phyloP scores from a whole-genome alignment of 305 asterid genomes.

The Fraxinus dipetala region DNA sequence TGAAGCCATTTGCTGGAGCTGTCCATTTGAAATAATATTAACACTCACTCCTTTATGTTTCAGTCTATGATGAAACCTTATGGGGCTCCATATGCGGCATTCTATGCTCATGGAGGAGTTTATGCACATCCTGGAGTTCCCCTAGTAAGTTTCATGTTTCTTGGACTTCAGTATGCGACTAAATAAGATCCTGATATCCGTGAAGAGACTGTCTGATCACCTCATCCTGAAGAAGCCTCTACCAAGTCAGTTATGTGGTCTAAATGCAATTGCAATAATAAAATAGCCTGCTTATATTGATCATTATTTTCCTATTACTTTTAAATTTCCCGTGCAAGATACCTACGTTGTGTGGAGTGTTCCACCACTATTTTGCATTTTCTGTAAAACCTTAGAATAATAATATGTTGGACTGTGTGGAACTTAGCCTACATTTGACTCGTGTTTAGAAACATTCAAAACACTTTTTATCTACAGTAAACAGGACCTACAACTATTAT shows the following conservation, averaged over 20 bases:
- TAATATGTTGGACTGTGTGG: background rate
- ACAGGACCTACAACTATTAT: background rate
- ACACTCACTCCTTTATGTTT: conserved; percentile 12
- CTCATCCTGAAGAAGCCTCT: background rate
- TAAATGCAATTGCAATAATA: background rate
- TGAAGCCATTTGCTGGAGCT: background rate
- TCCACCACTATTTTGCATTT: background rate
- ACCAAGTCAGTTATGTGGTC: background rate
- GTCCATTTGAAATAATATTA: background rate
- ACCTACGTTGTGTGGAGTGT: background rate
- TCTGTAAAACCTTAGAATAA: background rate
- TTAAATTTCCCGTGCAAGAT: background rate
- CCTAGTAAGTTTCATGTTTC: conserved; percentile 47
- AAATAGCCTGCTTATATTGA: background rate
- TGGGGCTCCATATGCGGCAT: conserved; percentile 81
- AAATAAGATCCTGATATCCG: background rate
- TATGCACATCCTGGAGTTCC: conserved; percentile 83
- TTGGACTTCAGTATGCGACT: background rate
- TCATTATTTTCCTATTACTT: too few relatives aligned
- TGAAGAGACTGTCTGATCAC: background rate
- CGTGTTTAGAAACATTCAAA: background rate
- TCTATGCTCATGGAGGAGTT: conserved; percentile 78
- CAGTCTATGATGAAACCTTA: conserved; percentile 86
- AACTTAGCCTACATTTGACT: background rate
- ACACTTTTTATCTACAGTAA: background rate